A percentile compares a stretch with the other conserved stretches of the same genome.
These are phyloP conservation scores for Glarea lozoyensis DNA, from an alignment of 495 filamentous ascomycete species.

Conservation along the genomic window DNA sequence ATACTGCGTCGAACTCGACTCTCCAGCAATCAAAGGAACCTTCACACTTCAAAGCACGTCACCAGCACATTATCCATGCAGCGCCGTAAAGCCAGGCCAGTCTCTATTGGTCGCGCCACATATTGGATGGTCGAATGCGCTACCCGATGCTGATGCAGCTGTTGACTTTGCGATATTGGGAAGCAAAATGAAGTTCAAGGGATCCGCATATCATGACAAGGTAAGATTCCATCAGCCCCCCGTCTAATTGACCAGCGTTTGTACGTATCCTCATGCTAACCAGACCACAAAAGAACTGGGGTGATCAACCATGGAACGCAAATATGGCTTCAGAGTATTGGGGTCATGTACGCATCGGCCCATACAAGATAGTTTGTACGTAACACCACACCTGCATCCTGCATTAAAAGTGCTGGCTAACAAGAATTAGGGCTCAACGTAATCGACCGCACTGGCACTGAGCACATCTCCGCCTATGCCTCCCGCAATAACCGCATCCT, in stretches of 20 bases:
- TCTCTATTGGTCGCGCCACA: conserved; percentile 21
- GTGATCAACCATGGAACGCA: conserved; percentile 15
- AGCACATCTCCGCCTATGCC: conserved; percentile 27
- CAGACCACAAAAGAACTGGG: conserved; percentile 24
- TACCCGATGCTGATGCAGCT: conserved; percentile 24
- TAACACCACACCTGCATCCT: too few relatives aligned
- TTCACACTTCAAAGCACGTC: conserved; percentile 6
- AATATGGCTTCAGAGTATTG: conserved; percentile 27
- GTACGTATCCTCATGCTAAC: neutral
- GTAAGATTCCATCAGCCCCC: conserved; percentile 9
- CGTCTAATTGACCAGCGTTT: neutral
- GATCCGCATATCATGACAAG: conserved; percentile 34
- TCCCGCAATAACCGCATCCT: conserved; percentile 21
- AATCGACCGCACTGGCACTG: conserved; percentile 17
- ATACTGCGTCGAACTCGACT: conserved; percentile 5
- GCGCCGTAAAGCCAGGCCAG: conserved; percentile 20
- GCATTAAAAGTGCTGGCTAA: too few relatives aligned
- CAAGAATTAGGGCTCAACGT: conserved; percentile 34
- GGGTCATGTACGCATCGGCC: conserved; percentile 31
- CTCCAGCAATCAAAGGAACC: conserved; percentile 4
- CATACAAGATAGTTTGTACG: conserved; percentile 33
- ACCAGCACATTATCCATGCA: conserved; percentile 11
- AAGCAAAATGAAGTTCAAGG: conserved; percentile 23
- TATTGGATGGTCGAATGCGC: conserved; percentile 29
- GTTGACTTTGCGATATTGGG: conserved; percentile 26